Conservation (phyloP, 768 basidiomycete species). For the Cyclocybe aegerita region DNA sequence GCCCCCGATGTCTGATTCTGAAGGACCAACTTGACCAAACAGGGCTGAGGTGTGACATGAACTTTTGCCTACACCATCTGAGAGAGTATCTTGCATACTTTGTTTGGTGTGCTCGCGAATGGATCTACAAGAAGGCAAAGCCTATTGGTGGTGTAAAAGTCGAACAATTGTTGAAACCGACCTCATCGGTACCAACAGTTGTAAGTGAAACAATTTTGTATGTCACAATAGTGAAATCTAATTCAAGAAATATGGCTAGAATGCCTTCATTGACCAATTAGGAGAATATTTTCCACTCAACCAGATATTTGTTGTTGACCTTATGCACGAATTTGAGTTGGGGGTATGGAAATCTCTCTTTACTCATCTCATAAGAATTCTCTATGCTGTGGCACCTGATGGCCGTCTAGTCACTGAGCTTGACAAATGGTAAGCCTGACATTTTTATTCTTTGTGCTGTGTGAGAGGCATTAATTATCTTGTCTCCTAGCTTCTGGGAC, state of each 20-base stretch:
- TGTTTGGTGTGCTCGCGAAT: conserved; percentile 5
- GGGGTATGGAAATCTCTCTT: conserved; percentile 39
- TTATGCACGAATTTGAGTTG: conserved; percentile 38
- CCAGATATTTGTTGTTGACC: conserved; percentile 30
- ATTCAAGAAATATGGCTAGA: too few relatives aligned
- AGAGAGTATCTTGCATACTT: conserved; percentile 8
- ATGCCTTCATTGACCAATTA: conserved; percentile 21
- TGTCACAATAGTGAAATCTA: conserved; percentile 2
- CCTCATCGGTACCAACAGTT: conserved; percentile 26
- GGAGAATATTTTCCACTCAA: conserved; percentile 22
- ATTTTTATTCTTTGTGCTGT: too few relatives aligned
- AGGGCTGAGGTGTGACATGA: conserved; percentile 15
- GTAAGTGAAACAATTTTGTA: conserved; percentile 14
- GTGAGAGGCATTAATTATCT: too few relatives aligned
- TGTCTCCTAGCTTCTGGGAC: conserved; percentile 14
- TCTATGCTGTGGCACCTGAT: conserved; percentile 24
- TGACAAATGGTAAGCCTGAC: conserved; percentile 26
- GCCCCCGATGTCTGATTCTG: conserved; percentile 30
- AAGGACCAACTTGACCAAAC: conserved; percentile 24
- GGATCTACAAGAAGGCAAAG: conserved; percentile 6
- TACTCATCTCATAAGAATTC: conserved; percentile 33
- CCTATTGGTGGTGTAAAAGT: conserved; percentile 10
- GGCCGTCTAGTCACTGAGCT: conserved; percentile 24
- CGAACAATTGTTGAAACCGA: conserved; percentile 18
- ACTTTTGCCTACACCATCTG: conserved; percentile 1